Percentiles rank a stretch among this genome's conserved stretches.
phyloP scores from a whole-genome alignment of 2,329 filamentous ascomycete species.

The Phialemoniopsis sp. region DNA sequence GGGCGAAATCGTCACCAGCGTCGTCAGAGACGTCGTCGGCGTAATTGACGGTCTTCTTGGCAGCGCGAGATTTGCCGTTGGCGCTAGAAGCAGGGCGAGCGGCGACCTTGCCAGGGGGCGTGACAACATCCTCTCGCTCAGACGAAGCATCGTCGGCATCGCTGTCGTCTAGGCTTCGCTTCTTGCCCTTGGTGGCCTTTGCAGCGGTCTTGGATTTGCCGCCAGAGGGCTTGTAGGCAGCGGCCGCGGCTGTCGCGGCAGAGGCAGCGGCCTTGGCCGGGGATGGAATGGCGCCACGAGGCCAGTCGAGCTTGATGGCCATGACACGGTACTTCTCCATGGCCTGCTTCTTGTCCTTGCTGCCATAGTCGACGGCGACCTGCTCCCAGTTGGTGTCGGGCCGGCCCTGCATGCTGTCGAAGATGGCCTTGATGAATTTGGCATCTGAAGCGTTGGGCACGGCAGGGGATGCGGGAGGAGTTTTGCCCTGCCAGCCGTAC shows the following conservation, averaged over 20 bases:
- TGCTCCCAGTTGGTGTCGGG: too few species aligned
- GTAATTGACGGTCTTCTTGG: too few species aligned
- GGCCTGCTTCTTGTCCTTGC: conserved; percentile 3
- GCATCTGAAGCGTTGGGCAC: conserved; percentile 10
- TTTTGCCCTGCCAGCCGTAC: conserved; percentile 1
- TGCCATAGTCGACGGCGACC: not conserved
- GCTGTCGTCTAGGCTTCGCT: conserved; percentile 2
- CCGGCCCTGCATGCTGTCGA: too few species aligned
- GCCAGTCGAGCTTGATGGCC: conserved; percentile 1
- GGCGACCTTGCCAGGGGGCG: too few species aligned
- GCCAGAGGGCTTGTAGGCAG: too few species aligned
- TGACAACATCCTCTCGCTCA: too few species aligned
- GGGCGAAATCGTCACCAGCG: too few species aligned
- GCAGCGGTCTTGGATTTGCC: conserved; percentile 1
- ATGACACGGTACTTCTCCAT: conserved; percentile 20
- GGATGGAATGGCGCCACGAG: not conserved
- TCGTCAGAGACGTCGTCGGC: too few species aligned
- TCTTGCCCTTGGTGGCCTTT: conserved; percentile 8
- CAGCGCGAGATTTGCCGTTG: too few species aligned
- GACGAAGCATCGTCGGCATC: too few species aligned
- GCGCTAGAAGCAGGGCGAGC: too few species aligned
- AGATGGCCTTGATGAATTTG: not conserved
- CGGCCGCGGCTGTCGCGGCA: too few species aligned
- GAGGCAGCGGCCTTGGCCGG: conserved; percentile 9
- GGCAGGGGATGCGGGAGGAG: conserved; percentile 6